Conservation (phyloP, 2,329 filamentous ascomycete genomes). For the Phyllosticta capitalensis region DNA sequence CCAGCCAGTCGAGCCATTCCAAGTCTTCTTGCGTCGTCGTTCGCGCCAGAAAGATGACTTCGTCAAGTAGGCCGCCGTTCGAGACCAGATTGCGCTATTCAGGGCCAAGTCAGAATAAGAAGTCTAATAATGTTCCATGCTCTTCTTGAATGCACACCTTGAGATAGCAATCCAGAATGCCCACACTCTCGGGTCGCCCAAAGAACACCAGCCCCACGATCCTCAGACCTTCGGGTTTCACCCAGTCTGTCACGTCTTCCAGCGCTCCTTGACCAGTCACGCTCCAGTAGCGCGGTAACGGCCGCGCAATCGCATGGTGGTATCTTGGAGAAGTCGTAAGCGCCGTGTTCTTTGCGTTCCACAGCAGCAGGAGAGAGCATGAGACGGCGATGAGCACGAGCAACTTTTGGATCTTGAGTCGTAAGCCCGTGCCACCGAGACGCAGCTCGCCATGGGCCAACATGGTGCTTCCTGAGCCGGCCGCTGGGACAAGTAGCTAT, state of each 20-base stretch:
- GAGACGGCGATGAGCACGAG: not conserved
- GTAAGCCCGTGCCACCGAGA: not conserved
- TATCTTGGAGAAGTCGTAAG: not conserved
- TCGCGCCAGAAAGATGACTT: constrained; percentile 34
- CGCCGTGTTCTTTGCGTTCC: constrained; percentile 1
- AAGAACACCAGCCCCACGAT: constrained; percentile 34
- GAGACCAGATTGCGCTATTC: constrained; percentile 27
- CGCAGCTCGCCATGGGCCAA: not conserved
- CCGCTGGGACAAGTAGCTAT: not conserved
- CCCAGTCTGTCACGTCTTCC: constrained; percentile 16
- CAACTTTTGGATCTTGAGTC: constrained; percentile 3
- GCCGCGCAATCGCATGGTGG: not conserved
- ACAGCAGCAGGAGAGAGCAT: constrained; percentile 7
- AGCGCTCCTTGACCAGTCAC: constrained; percentile 28
- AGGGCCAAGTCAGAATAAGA: not conserved
- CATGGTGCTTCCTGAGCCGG: not conserved
- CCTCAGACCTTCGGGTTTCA: constrained; percentile 27
- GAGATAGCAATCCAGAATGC: constrained; percentile 34
- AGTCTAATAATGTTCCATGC: not conserved
- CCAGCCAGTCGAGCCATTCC: constrained; percentile 26
- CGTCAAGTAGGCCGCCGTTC: constrained; percentile 33
- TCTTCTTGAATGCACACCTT: constrained; percentile 9
- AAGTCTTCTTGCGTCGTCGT: constrained; percentile 28
- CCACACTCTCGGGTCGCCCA: constrained; percentile 23
- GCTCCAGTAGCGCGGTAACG: constrained; percentile 29